phyloP scores from a whole-genome alignment of 2,329 filamentous ascomycete genomes.

The Diaporthe sp. region DNA sequence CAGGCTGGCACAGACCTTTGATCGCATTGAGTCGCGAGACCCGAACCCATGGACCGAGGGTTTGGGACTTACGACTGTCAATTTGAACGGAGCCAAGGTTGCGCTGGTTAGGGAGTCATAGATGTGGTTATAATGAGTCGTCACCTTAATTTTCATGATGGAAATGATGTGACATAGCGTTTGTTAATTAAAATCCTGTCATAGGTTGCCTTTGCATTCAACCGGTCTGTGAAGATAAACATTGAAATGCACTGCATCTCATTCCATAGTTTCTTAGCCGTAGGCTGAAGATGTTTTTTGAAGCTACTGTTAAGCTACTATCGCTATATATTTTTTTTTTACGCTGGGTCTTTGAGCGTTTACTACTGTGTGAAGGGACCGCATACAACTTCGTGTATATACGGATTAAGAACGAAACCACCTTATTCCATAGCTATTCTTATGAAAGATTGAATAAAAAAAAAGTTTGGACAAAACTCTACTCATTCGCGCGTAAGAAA shows the following conservation, averaged over 20 bases:
- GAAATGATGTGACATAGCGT: not conserved
- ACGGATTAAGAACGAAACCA: no score
- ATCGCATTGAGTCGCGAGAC: slow-evolving; percentile 5
- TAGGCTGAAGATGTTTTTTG: no score
- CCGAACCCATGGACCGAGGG: slow-evolving; percentile 15
- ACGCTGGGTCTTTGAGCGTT: no score
- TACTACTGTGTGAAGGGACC: no score
- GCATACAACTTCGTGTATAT: no score
- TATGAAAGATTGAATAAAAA: no score
- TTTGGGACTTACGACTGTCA: slow-evolving; percentile 8
- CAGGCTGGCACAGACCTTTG: slow-evolving; percentile 15
- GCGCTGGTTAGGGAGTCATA: slow-evolving; percentile 5
- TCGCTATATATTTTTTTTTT: no score
- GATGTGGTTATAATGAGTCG: not conserved
- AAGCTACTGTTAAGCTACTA: no score
- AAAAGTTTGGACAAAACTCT: not conserved
- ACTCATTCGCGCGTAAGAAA: not conserved
- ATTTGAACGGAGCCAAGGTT: slow-evolving; percentile 5
- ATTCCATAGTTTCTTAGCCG: not conserved
- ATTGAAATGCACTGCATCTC: no score
- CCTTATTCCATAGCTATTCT: no score
- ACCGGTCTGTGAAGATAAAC: no score
- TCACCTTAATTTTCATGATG: not conserved
- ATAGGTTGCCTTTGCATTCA: not conserved
- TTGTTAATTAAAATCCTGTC: not conserved